Evolutionary conservation across 140 eudicot genomes (phyloP), one percentile per base, ranked within the genome.

Genomic region (Anethum foeniculum): DNA sequence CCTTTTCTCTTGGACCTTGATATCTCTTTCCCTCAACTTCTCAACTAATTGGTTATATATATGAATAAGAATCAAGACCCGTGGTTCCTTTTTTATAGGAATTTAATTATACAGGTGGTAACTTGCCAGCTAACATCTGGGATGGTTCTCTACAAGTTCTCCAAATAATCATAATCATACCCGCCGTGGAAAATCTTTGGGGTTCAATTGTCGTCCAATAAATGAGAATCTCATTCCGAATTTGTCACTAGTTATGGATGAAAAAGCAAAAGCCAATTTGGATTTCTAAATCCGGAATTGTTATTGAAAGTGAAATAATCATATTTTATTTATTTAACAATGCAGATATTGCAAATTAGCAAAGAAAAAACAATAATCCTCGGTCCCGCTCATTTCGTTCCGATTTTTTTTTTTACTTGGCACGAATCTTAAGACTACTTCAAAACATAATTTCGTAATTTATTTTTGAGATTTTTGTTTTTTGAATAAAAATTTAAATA

Each of bases 101-200:
- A 28, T 28, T 14, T 32, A 0, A 25, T 30, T 5, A 15, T 5
- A 32, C 14, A 5, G 74, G 74, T 32, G 44, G 8, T 68, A 32
- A 32, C 74, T 23, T 68, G 74, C 44, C 74, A 16, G 74, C 74
- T 68, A 30, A 30, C 74, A 32, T 68, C 74, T 68, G 44, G 23
- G 74, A 13, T 32, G 0, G 43, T 68, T 68, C n/a, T 28, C 2
- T 28, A 10, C 67, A 7, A 58, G 5, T 58, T 58, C 65, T 56
- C 65, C 28, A n/a, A n/a, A n/a, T n/a, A n/a, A n/a, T n/a, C n/a
- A n/a, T n/a, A n/a, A n/a, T n/a, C n/a, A n/a, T n/a, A n/a, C n/a
- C n/a, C n/a, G n/a, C 21, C 11, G 11, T 23, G 30, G 12, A 23
- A 21, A 58, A 21, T 23, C n/a, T 6, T 39, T 3, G 43, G 43